A percentile compares a stretch with the other conserved stretches of the same genome.
These are phyloP conservation scores for Aspergillus tamarii DNA, from an alignment of 2,329 filamentous ascomycete genomes.

Conservation along the genomic window DNA sequence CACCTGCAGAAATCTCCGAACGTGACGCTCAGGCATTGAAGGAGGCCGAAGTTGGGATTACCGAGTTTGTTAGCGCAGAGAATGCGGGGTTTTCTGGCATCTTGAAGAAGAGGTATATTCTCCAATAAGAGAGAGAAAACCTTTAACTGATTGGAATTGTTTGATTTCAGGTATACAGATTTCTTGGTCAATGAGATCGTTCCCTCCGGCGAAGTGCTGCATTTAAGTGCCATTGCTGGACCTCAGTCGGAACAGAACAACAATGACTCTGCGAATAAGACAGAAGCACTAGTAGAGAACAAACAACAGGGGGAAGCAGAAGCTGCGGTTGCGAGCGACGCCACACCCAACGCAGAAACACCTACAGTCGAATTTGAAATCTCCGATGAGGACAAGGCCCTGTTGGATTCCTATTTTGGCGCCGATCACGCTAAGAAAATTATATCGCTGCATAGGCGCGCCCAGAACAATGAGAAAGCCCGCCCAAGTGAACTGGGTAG, in stretches of 20 bases:
- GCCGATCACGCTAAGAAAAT: constrained; percentile 54
- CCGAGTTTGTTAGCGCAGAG: constrained; percentile 62
- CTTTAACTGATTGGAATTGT: constrained; percentile 6
- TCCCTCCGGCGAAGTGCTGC: constrained; percentile 73
- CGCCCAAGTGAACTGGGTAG: constrained; percentile 60
- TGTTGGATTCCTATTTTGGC: constrained; percentile 56
- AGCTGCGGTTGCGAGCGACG: constrained; percentile 14
- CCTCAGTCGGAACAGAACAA: constrained; percentile 25
- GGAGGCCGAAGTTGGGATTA: constrained; percentile 62
- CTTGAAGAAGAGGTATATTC: constrained; percentile 64
- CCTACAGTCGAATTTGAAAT: constrained; percentile 35
- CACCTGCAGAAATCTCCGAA: constrained; percentile 16
- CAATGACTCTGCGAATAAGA: constrained; percentile 13
- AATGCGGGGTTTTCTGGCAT: constrained; percentile 64
- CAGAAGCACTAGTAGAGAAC: constrained; percentile 18
- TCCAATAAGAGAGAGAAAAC: background rate
- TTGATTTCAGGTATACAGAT: constrained; percentile 72
- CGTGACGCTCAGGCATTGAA: constrained; percentile 39
- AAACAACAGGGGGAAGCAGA: constrained; percentile 18
- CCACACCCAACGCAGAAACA: constrained; percentile 18
- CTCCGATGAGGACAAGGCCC: constrained; percentile 49
- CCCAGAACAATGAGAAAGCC: constrained; percentile 57
- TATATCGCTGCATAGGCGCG: constrained; percentile 57
- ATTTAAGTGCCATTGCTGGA: constrained; percentile 59
- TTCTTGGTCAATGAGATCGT: constrained; percentile 90